Evolutionary conservation across 2,329 filamentous ascomycete genomes (phyloP), one percentile per base, ranked within the genome.

Genomic region (Beauveria bassiana): DNA sequence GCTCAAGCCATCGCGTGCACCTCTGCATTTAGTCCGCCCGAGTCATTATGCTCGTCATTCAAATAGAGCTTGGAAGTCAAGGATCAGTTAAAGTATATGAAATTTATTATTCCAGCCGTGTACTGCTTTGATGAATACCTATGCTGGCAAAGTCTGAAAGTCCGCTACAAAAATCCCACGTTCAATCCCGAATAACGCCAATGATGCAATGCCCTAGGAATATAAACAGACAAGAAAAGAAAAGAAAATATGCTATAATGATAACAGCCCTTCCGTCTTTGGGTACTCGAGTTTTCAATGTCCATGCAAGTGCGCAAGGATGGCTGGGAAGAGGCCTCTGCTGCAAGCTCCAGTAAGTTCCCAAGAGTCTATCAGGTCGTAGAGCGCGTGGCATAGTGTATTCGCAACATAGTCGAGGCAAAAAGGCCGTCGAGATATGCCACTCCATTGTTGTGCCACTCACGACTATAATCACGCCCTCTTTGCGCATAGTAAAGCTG

Each of bases 171-270:
- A 7, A 31, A 31, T 20, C 40, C 26, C 40, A 47, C 4, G 1
- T 14, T 18, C 22, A 53, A 51, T 10, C 46, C 58, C 14, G 20
- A 47, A 52, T 3, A 61, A 61, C 58, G 58, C 58, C 58, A 24
- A 16, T 28, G 18, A 61, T 61, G 58, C 58, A 47, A 61, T 61
- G 58, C 58, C 20, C 47, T 9, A 34, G 16, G 46, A 5, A 40
- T 34, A 45, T 3, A 49, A 20, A 46, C 5, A 28, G 12, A 22
- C 18, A 40, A 28, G 16, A 4, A 49, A 60, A 45, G 26, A 45
- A 59, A 18, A 26, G 12, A 45, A 4, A 42, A 34, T 38, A 24
- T 46, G 55, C 24, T 38, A 18, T 12, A 31, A 40, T 20, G 2
- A 20, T 1, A n/a, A 42, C 14, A 28, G 50, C 12, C n/a, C 42